phyloP scores from a whole-genome alignment of 805 yeast genomes.

The Scheffersomyces lignosus region DNA sequence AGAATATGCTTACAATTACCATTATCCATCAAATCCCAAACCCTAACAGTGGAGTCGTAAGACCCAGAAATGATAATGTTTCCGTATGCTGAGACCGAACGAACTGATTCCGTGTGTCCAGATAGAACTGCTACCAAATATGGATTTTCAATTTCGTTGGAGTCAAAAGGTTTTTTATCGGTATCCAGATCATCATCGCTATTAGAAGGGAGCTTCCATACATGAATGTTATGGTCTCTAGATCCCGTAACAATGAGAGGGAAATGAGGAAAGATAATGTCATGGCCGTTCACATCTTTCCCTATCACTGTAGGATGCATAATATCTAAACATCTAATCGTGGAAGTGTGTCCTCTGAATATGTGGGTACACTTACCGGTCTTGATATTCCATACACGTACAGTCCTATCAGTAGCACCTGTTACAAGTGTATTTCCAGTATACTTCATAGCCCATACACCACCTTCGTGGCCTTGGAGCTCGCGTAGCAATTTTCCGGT shows the following conservation, averaged over 20 bases:
- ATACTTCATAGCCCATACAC: constrained; percentile 97
- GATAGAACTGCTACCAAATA: constrained; percentile 65
- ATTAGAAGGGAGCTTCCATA: constrained; percentile 57
- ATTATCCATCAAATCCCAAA: constrained; percentile 78
- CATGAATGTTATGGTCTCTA: constrained; percentile 45
- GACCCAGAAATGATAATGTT: constrained; percentile 85
- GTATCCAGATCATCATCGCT: constrained; percentile 34
- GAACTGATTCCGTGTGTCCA: constrained; percentile 68
- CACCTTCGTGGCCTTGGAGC: constrained; percentile 90
- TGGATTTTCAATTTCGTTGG: constrained; percentile 50
- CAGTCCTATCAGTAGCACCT: constrained; percentile 93
- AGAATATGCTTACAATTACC: constrained; percentile 73
- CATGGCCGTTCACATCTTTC: constrained; percentile 56
- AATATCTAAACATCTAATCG: constrained; percentile 89
- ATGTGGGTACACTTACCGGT: constrained; percentile 88
- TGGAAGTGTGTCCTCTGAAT: constrained; percentile 87
- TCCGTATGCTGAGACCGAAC: constrained; percentile 86
- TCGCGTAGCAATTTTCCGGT: constrained; percentile 65
- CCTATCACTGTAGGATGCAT: constrained; percentile 67
- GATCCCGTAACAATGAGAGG: constrained; percentile 64
- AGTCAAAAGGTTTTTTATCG: constrained; percentile 35
- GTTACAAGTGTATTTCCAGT: constrained; percentile 80
- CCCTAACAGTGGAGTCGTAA: constrained; percentile 85
- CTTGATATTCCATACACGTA: constrained; percentile 87
- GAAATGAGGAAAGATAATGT: constrained; percentile 54